phyloP scores from a whole-genome alignment of 805 yeast genomes.

The Metschnikowia kofuensis region DNA sequence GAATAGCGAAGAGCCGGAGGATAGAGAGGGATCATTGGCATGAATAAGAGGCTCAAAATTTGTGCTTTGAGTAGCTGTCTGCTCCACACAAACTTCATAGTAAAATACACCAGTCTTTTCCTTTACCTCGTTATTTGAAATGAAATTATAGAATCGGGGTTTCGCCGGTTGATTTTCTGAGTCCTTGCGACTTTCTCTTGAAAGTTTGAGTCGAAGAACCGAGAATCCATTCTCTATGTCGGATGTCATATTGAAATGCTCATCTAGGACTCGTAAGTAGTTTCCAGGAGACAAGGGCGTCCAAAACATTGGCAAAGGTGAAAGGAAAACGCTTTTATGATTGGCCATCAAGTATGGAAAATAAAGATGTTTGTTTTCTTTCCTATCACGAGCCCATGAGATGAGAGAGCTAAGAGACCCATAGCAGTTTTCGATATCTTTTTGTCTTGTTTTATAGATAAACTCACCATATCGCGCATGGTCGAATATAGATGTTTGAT shows the following conservation, averaged over 20 bases:
- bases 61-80: slow-evolving; percentile 32
- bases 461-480: slow-evolving; percentile 15
- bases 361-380: slow-evolving; percentile 22
- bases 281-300: slow-evolving; percentile 32
- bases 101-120: slow-evolving; percentile 37
- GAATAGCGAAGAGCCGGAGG: slow-evolving; percentile 30
- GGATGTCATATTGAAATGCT: slow-evolving; percentile 24
- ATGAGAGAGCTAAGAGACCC: slow-evolving; percentile 12
- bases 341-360: slow-evolving; percentile 29
- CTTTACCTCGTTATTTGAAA: slow-evolving; percentile 33
- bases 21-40: slow-evolving; percentile 32
- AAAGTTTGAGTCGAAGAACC: slow-evolving; percentile 23
- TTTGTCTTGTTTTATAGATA: slow-evolving; percentile 2
- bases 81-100: slow-evolving; percentile 39
- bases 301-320: slow-evolving; percentile 40
- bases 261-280: slow-evolving; percentile 22
- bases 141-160: slow-evolving; percentile 33
- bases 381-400: slow-evolving; percentile 12
- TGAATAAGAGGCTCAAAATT: slow-evolving; percentile 31
- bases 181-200: not conserved
- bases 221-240: slow-evolving; percentile 30
- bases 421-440: not conserved
- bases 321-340: slow-evolving; percentile 22
- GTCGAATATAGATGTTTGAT: slow-evolving; percentile 11
- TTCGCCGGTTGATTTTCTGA: not conserved